Evolutionary conservation across 768 basidiomycete species (phyloP).

Genomic region (Tulasnella sp.): DNA sequence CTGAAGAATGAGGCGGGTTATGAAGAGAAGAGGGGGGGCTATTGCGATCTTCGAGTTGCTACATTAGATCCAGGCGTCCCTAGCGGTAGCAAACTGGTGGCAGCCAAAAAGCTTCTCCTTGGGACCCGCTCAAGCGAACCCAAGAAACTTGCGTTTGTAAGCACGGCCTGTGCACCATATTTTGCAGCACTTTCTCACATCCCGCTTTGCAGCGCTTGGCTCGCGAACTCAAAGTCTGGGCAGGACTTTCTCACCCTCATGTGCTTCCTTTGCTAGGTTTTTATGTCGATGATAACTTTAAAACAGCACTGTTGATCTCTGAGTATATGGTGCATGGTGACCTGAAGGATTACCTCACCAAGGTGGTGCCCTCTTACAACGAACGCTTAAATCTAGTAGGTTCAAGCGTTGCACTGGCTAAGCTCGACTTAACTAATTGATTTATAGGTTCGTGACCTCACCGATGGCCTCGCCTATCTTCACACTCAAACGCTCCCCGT

Average conservation of each 20-base stretch:
- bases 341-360: background rate
- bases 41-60: no score
- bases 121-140: background rate
- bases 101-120: no score
- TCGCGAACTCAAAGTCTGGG: constrained; percentile 5
- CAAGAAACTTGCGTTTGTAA: background rate
- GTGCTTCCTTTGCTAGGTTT: background rate
- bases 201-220: background rate
- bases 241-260: background rate
- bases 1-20: no score
- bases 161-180: background rate
- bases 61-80: no score
- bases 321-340: background rate
- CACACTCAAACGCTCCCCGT: background rate
- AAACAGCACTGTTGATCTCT: background rate
- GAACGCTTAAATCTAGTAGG: background rate
- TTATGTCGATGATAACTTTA: background rate
- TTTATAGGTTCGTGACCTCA: background rate
- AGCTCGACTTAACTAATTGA: no score
- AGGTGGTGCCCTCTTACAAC: background rate
- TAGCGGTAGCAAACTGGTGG: no score
- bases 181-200: no score
- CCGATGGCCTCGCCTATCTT: background rate
- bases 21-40: no score
- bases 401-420: background rate